Percentiles rank a stretch among this genome's conserved stretches.
Conservation (phyloP, 208 protist species). For the Tritrichomonas foetus region DNA sequence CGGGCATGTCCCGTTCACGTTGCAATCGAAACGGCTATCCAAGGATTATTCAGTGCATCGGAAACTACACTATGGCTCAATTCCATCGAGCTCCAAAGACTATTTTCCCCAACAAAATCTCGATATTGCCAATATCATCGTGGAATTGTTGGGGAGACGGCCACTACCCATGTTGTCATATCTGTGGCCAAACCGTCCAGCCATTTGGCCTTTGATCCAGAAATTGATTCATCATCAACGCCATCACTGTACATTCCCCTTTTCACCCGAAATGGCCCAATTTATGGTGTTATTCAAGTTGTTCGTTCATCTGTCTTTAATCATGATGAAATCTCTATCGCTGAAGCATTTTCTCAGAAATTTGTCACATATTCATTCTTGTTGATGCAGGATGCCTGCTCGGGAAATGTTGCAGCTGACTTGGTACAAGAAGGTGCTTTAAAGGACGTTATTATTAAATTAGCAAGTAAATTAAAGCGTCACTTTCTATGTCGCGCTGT, state of each 20-base stretch:
- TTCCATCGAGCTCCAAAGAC: neutral
- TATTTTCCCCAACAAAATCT: neutral
- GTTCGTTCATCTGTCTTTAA: neutral
- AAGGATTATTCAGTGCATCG: neutral
- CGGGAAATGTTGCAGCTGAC: no score
- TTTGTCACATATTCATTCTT: no score
- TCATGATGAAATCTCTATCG: neutral
- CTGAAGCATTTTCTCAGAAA: no score
- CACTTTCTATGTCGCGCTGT: no score
- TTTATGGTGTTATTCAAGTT: neutral
- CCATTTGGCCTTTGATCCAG: neutral
- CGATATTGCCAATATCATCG: neutral
- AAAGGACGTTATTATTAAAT: no score
- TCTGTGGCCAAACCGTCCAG: neutral
- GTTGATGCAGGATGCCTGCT: no score
- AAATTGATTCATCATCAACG: neutral
- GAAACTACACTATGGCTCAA: neutral
- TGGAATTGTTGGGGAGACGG: neutral
- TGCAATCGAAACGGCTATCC: neutral
- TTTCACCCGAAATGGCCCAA: neutral
- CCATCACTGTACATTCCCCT: neutral
- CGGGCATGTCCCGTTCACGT: neutral
- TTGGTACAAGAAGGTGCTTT: no score
- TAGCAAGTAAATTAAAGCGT: no score
- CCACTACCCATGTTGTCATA: neutral